Evolutionary conservation across 306 rosid species (phyloP), one percentile per base, ranked within the genome.

Genomic region (Phaseolus lunatus): DNA sequence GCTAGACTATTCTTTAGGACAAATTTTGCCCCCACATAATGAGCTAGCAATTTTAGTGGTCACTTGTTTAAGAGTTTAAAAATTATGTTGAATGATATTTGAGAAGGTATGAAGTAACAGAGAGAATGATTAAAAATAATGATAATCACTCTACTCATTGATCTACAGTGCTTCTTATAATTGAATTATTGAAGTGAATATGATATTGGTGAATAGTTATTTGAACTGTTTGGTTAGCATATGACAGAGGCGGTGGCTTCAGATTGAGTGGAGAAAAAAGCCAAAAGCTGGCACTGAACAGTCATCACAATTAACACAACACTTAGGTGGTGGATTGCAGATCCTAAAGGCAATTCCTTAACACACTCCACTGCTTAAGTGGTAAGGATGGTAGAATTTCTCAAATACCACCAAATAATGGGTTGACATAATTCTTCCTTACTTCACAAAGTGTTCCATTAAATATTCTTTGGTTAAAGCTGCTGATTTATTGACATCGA

Each of bases 381-480:
- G 35, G 39, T 44, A 67, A 67, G 62, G 62, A 49, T 18, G 31
- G 33, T 50, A 31, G 76, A 71, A 33, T 50, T 50, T 70, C 19
- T 71, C 14, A 44, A 14, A 39, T 39, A 13, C 31, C 70, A 65
- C 59, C 49, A 45, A 69, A 66, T 43, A 20, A 16, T 27, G 62
- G 27, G 18, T 48, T 69, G 61, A 29, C 39, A 70, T n/a, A n/a
- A 4, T 47, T 47, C 14, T 47, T 69, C 24, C 33, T 69, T 26
- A 24, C 9, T 9, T 69, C 15, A 26, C 41, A 69, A 45, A 68
- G 23, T 68, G 26, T 68, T 68, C 43, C 41, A 15, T 15, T 29
- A 68, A 39, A 18, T 44, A 77, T 72, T 68, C 64, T 8, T 70
- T 53, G 49, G 69, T 75, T 75, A 71, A 66, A 52, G 77, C 64